phyloP scores from a whole-genome alignment of 352 stramenopile species.

The Globisporangium spiculum region DNA sequence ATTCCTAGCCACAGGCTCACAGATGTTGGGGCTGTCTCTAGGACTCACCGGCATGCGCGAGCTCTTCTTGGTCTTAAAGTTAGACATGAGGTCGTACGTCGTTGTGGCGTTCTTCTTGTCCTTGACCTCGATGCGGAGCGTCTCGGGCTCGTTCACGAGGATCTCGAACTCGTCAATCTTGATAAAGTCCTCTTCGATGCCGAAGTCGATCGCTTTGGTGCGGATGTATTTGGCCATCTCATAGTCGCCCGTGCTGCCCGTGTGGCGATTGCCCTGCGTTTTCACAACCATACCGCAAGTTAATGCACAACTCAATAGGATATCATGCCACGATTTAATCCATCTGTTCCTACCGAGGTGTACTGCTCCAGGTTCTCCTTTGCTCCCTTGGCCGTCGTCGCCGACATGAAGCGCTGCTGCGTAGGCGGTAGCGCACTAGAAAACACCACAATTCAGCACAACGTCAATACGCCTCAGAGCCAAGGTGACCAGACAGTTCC shows the following conservation, averaged over 20 bases:
- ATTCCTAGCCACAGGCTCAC: not conserved
- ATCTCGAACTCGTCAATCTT: slow-evolving; percentile 86
- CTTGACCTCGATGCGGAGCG: slow-evolving; percentile 45
- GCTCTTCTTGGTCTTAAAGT: slow-evolving; percentile 32
- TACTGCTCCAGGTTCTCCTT: slow-evolving; percentile 76
- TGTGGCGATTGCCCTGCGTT: slow-evolving; percentile 47
- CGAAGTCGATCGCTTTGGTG: slow-evolving; percentile 65
- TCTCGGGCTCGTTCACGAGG: slow-evolving; percentile 67
- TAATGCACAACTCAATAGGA: not conserved
- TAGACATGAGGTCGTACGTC: slow-evolving; percentile 31
- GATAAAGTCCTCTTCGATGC: slow-evolving; percentile 68
- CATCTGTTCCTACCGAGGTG: slow-evolving; percentile 33
- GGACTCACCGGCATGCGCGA: slow-evolving; percentile 27
- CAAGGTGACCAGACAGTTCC: not conserved
- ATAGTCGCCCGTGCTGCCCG: slow-evolving; percentile 53
- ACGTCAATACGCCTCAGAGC: not conserved
- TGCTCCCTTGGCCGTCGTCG: slow-evolving; percentile 58
- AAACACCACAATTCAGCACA: not conserved
- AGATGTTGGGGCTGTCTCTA: not conserved
- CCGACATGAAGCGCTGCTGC: slow-evolving; percentile 76
- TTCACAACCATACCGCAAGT: not conserved
- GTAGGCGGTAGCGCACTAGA: slow-evolving; percentile 61
- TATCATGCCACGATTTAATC: not conserved
- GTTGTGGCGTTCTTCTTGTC: slow-evolving; percentile 4
- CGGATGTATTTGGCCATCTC: slow-evolving; percentile 82